Conservation (phyloP, 116 monocot species). For the Thalassia testudinum region DNA sequence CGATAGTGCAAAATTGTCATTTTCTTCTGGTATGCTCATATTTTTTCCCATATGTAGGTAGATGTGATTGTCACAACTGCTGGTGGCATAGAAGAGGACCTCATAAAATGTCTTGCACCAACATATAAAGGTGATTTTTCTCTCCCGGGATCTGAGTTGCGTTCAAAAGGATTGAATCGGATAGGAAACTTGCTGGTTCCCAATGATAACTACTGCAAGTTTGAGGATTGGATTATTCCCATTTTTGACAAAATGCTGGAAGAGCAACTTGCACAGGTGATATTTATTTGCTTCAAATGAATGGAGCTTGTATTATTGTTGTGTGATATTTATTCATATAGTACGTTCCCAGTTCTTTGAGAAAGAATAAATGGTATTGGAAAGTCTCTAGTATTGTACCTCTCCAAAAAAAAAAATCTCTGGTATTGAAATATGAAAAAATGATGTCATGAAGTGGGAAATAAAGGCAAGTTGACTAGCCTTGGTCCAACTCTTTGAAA, state of each 20-base stretch:
- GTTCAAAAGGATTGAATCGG: slow-evolving; percentile 91
- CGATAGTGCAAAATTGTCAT: too few species aligned
- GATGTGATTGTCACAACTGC: slow-evolving; percentile 94
- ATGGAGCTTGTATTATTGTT: background rate
- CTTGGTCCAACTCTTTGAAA: too few species aligned
- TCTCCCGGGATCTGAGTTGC: slow-evolving; percentile 47
- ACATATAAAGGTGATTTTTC: slow-evolving; percentile 86
- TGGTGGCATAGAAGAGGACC: slow-evolving; percentile 92
- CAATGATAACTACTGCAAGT: slow-evolving; percentile 99
- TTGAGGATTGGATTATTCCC: slow-evolving; percentile 97
- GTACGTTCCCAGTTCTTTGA: too few species aligned
- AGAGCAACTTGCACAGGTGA: slow-evolving; percentile 61
- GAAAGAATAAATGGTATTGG: too few species aligned
- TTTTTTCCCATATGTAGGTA: slow-evolving; percentile 24
- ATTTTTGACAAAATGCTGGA: slow-evolving; percentile 76
- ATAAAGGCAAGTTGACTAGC: too few species aligned
- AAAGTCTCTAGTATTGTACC: too few species aligned
- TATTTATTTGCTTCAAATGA: slow-evolving; percentile 1
- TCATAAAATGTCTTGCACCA: slow-evolving; percentile 93
- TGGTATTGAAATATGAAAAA: too few species aligned
- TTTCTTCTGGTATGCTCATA: too few species aligned
- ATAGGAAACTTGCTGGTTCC: slow-evolving; percentile 92
- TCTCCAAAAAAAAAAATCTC: too few species aligned
- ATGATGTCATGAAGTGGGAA: too few species aligned
- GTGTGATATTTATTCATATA: too few species aligned